Base-by-base conservation (phyloP, 1,284 basidiomycete genomes). In the Meira nashicola region DNA sequence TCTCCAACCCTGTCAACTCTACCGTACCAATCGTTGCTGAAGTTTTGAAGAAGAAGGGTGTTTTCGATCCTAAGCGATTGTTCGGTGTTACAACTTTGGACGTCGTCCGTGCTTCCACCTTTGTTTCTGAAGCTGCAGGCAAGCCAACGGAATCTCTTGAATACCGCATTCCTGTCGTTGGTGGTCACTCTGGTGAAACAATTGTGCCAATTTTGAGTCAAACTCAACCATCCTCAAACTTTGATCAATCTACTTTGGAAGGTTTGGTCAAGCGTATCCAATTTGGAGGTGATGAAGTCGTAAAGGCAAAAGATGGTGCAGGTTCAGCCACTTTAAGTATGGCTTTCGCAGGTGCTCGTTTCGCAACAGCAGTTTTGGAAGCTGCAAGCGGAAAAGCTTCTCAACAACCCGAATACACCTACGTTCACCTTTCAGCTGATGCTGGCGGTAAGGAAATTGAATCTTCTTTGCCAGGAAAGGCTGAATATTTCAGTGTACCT, bases 41-140 rank as follows among this genome's bases (percentile, higher is more conserved):
- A 81, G 88, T 94, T 44, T 86, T 93, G 83, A 96, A 95, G 86
- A 88, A 91, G 81, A 85, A 88, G 71, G 87, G 87, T 53, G 88
- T 91, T 53, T 97, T 89, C 79, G 87, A 98, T 80, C 88, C 92
- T 66, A 83, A 83, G 79, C 79, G 78, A 80, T 82, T 98, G 66
- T 97, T 97, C 78, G 95, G 94, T 84, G 92, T 97, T 54, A 97
- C 95, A 62, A 97, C 95, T 39, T 86, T 99, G 65, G 94, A 99
- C 80, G 92, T 97, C 65, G 91, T 97, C 73, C 92, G 95, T 74
- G 87, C 95, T 33, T 92, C 92, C 15, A 93, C 92, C 58, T 98
- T 98, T 80, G 87, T 95, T 55, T 83, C 92, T 33, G 90, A 92
- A 79, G 83, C 89, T 67, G 81, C 86, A 58, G 86, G 86, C 67